Conservation (phyloP, 2,329 filamentous ascomycete genomes). For the Monilinia laxa region DNA sequence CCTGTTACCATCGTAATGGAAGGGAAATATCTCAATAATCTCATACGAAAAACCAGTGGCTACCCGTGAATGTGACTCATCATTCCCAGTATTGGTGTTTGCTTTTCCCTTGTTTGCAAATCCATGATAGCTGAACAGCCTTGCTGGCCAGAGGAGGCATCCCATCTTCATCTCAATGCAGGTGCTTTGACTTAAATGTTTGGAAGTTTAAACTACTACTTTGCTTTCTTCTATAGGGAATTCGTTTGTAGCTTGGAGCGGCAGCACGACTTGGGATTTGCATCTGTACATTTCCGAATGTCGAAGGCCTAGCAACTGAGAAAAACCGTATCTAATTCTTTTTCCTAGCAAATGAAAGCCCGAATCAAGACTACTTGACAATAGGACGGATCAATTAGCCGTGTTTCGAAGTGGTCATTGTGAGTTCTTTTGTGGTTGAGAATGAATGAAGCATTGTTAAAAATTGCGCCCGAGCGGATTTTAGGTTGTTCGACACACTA, state of each 20-base stretch:
- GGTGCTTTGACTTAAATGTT: neutral
- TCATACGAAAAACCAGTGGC: neutral
- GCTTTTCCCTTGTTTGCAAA: neutral
- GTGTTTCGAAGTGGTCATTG: neutral
- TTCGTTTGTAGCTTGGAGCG: neutral
- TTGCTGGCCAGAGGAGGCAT: neutral
- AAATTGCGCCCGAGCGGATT: neutral
- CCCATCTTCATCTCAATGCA: neutral
- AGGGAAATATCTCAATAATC: neutral
- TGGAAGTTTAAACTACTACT: neutral
- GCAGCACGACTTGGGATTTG: neutral
- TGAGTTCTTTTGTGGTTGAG: neutral
- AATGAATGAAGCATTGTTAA: neutral
- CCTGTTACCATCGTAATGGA: neutral
- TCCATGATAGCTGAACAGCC: conserved; percentile 8
- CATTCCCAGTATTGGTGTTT: neutral
- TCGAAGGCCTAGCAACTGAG: neutral
- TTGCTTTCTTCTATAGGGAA: neutral
- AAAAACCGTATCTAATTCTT: neutral
- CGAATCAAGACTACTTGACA: neutral
- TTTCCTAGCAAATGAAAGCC: neutral
- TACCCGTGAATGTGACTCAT: conserved; percentile 10
- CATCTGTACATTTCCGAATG: neutral
- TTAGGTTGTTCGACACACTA: neutral
- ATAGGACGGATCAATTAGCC: no score